These are phyloP conservation scores for Tolypocladium sp. DNA, from an alignment of 2,329 filamentous ascomycete species.

Conservation along the genomic window DNA sequence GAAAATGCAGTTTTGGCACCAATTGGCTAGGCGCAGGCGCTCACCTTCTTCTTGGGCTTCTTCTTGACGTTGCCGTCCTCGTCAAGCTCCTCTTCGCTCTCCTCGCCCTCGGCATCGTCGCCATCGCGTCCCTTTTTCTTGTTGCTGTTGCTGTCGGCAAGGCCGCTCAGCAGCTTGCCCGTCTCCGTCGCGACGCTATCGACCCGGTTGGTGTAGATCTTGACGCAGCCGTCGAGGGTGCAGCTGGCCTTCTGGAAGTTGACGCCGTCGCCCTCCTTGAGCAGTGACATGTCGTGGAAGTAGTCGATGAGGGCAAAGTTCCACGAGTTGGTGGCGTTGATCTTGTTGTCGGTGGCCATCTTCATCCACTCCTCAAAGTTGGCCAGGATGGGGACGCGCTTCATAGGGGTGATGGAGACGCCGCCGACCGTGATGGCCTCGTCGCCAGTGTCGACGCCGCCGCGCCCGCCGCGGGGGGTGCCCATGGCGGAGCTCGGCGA, in stretches of 20 bases:
- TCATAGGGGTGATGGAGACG: constrained; percentile 83
- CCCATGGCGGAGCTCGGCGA: constrained; percentile 45
- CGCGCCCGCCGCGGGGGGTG: constrained; percentile 36
- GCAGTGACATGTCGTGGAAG: constrained; percentile 96
- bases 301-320: constrained; percentile 99
- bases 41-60: constrained; percentile 68
- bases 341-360: constrained; percentile 99
- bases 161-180: constrained; percentile 83
- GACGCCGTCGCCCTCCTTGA: constrained; percentile 93
- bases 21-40: constrained; percentile 5
- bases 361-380: constrained; percentile 99
- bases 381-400: constrained; percentile 87
- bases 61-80: constrained; percentile 51
- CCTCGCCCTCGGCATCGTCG: constrained; percentile 59
- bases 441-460: constrained; percentile 35
- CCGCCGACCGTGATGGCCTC: constrained; percentile 60
- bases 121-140: constrained; percentile 61
- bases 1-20: background rate
- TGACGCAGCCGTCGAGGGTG: constrained; percentile 94
- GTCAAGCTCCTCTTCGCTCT: constrained; percentile 53
- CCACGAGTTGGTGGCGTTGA: constrained; percentile 97
- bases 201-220: constrained; percentile 97
- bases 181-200: constrained; percentile 98
- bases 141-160: constrained; percentile 78
- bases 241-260: constrained; percentile 99